Evolutionary conservation across 31 red algal species (phyloP), one percentile per base, ranked within the genome.

Genomic region (Endocladia muricata): DNA sequence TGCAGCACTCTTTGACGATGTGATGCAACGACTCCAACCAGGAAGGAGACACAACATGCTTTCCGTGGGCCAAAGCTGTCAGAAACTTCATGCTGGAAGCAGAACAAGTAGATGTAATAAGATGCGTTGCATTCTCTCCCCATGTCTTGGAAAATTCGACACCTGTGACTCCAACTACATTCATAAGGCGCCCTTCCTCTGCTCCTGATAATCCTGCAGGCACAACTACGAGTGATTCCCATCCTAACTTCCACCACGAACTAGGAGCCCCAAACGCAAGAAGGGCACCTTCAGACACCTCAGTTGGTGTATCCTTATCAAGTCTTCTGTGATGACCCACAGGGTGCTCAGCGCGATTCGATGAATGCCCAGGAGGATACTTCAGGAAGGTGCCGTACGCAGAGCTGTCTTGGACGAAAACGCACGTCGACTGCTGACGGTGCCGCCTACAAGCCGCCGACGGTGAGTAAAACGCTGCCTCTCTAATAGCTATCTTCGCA

Each of bases 351-450:
- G 54, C 64, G 23, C 79, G 67, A 41, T 69, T 73, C 4, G 79
- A 68, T 61, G 49, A 6, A 42, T 83, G 79, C 51, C 72, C 61
- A 7, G 40, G 22, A n/a, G 82, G 82, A 59, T 85, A 76, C 57
- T 85, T 85, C 37, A 85, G 44, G 51, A 85, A 85, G 26, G 82
- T 85, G 26, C 82, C 82, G 44, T 85, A 85, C 0, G 82, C 82
- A 37, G 82, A 85, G 2, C 9, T 60, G 71, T 85, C 82, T 21
- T 68, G 35, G 4, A 85, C 71, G 41, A 22, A 76, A 19, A 75
- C 82, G 7, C 23, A 73, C 9, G 82, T 68, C 2, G 71, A 61
- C 13, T 83, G 79, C 13, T 64, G 22, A 31, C 47, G 48, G 6
- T 38, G 41, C 35, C 79, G 68, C 9, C 36, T 21, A 11, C 19